These are phyloP conservation scores for Komagataella kurtzmanii DNA, from an alignment of 805 yeast genomes.

Conservation along the genomic window DNA sequence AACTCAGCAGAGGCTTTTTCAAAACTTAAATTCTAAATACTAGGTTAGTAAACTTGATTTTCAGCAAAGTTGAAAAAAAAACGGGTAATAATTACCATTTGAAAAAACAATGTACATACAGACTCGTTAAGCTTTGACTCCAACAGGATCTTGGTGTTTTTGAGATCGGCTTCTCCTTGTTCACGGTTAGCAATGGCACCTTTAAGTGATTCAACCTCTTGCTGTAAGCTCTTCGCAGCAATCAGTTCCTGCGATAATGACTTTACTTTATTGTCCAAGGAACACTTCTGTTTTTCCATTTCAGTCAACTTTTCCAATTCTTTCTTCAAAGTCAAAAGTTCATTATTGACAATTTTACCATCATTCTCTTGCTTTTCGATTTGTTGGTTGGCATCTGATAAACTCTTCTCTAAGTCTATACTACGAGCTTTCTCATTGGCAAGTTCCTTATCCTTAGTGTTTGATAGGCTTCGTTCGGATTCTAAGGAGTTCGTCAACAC, in stretches of 20 bases:
- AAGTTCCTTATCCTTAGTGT: not conserved
- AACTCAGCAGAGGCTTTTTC: not conserved
- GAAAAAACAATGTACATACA: not conserved
- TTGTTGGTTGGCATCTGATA: not conserved
- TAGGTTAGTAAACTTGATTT: not conserved
- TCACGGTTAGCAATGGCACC: not conserved
- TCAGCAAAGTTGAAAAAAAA: not conserved
- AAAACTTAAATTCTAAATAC: not conserved
- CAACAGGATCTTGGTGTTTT: not conserved
- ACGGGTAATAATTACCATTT: not conserved
- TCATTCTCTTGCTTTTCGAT: not conserved
- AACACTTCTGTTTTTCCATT: not conserved
- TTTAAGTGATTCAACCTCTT: not conserved
- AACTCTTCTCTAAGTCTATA: not conserved
- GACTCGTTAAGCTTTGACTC: not conserved
- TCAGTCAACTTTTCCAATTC: not conserved
- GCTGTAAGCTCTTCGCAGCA: not conserved
- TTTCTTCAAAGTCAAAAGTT: not conserved
- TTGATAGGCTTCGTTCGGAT: not conserved
- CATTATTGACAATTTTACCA: not conserved
- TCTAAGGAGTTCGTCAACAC: not conserved
- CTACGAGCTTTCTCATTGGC: not conserved
- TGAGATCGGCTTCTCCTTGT: not conserved
- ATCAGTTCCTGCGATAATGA: not conserved
- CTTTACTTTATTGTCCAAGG: not conserved